phyloP scores from a whole-genome alignment of 1,284 basidiomycete species.

The Naganishia liquefaciens region DNA sequence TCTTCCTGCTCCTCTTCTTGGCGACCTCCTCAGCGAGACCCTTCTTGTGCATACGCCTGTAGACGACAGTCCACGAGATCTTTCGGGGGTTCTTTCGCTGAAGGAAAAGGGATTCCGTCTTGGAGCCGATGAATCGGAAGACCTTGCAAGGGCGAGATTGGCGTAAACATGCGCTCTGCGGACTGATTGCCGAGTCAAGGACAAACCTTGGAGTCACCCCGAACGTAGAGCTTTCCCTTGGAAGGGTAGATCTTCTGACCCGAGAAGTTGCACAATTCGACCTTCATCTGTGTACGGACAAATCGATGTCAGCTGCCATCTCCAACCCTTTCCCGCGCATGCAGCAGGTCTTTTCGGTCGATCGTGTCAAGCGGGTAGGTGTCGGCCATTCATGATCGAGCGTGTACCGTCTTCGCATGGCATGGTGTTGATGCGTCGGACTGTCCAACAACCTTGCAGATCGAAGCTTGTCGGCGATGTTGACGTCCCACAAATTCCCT shows the following conservation, averaged over 20 bases:
- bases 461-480: too few relatives aligned
- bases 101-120: slow-evolving; percentile 94
- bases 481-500: too few relatives aligned
- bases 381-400: too few relatives aligned
- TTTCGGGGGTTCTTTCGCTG: slow-evolving; percentile 99
- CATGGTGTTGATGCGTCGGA: too few relatives aligned
- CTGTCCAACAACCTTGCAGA: too few relatives aligned
- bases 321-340: not conserved
- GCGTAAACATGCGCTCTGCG: not conserved
- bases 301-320: slow-evolving; percentile 1
- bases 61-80: slow-evolving; percentile 97
- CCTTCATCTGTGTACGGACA: slow-evolving; percentile 65
- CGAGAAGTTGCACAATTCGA: slow-evolving; percentile 96
- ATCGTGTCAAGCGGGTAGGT: slow-evolving; percentile 10
- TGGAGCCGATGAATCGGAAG: slow-evolving; percentile 86
- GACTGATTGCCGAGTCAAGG: slow-evolving; percentile 29
- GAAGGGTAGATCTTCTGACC: slow-evolving; percentile 94
- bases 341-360: not conserved
- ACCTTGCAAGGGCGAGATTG: slow-evolving; percentile 59
- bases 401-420: not conserved
- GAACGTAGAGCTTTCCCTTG: slow-evolving; percentile 93
- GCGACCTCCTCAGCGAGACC: slow-evolving; percentile 97
- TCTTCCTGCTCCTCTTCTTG: slow-evolving; percentile 97
- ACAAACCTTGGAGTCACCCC: slow-evolving; percentile 90
- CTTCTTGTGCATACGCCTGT: slow-evolving; percentile 99